Evolutionary conservation across 495 filamentous ascomycete genomes (phyloP), one percentile per base, ranked within the genome.

Genomic region (Aspergillus affinis): DNA sequence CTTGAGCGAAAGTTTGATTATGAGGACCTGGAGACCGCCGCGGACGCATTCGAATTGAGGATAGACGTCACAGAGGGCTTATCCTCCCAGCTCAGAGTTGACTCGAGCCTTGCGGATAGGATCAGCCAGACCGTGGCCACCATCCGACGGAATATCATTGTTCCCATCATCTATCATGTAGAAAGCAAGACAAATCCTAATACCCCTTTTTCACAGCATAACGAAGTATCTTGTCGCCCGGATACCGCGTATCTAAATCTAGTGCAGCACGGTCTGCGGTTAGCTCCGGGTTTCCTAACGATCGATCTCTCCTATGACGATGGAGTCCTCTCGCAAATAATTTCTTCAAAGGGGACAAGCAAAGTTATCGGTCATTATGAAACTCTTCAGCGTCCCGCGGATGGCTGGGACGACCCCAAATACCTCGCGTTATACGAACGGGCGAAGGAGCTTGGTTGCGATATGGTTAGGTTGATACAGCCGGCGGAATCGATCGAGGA

Each of bases 261-360:
- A 15, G 75, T 90, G 32, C 80, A 84, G 36, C 84, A 90, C 55
- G 88, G 88, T 0, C 72, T 91, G 27, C 84, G 89, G 15, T 76
- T 93, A 23, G 85, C 82, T 0, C 85, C 88, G 6, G 88, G 89
- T 47, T 91, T 88, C 70, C 64, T 89, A 20, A 86, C 85, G 36
- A 71, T 92, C 2, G 88, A 91, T 62, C 69, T 92, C 2, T 79
- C 82, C 12, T 81, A 84, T 44, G 77, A 79, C 45, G 79, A 86
- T 20, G 71, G 72, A 1, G 50, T 82, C 1, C 65, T 91, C 3
- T 70, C 74, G 12, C 78, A 83, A 19, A 73, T 90, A 47, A 72
- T 91, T 12, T 66, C 72, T 20, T 71, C 68, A 49, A 84, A 81
- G 63, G 88, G 89, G 0, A 75, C 78, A 7, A 88, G 84, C 4